These are phyloP conservation scores for Cladosporium velox DNA, from an alignment of 2,329 filamentous ascomycete genomes.

Conservation along the genomic window DNA sequence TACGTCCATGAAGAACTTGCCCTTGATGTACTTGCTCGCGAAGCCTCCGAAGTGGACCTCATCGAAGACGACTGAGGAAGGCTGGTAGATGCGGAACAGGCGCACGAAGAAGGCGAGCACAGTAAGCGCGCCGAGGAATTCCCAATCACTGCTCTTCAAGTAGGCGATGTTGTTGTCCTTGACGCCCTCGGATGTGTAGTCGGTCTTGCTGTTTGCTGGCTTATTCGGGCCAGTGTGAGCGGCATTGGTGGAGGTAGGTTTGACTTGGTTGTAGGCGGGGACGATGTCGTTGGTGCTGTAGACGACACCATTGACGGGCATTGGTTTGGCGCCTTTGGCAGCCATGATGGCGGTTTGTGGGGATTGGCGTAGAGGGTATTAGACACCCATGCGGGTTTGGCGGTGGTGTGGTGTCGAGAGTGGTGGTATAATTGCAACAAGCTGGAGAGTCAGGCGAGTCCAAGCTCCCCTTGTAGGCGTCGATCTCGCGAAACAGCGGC, in stretches of 20 bases:
- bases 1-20: constrained; percentile 99
- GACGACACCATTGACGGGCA: constrained; percentile 16
- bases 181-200: constrained; percentile 77
- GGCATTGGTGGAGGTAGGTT: neutral
- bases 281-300: constrained; percentile 13
- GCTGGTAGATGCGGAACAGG: constrained; percentile 94
- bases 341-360: constrained; percentile 10
- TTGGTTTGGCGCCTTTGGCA: constrained; percentile 17
- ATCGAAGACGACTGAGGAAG: constrained; percentile 95
- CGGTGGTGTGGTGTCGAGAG: constrained; percentile 1
- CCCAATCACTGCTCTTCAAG: constrained; percentile 80
- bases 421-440: constrained; percentile 2
- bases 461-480: constrained; percentile 12
- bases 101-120: constrained; percentile 76
- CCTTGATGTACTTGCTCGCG: constrained; percentile 98
- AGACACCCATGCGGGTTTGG: constrained; percentile 7
- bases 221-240: constrained; percentile 36
- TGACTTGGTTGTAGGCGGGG: constrained; percentile 14
- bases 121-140: constrained; percentile 71
- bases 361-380: neutral
- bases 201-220: constrained; percentile 40
- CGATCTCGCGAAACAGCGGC: constrained; percentile 11
- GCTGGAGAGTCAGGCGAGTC: constrained; percentile 8
- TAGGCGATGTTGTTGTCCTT: constrained; percentile 89
- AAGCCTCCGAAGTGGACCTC: constrained; percentile 99